These are phyloP conservation scores for Epichloe uncinata DNA, from an alignment of 2,329 filamentous ascomycete species.

Conservation along the genomic window DNA sequence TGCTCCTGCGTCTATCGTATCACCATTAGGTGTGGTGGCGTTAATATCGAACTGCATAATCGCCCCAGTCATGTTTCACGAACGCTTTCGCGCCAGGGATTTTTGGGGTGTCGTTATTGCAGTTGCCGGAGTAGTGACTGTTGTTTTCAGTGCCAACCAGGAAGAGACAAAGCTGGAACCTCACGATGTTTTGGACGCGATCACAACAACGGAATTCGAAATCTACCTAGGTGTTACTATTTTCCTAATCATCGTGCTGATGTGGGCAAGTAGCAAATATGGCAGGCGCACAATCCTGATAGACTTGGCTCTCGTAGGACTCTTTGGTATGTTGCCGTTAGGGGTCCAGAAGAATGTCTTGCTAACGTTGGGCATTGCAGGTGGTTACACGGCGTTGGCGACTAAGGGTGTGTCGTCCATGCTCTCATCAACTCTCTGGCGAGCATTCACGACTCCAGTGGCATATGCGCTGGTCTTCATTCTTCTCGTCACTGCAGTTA, in stretches of 20 bases:
- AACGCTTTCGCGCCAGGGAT: conserved; percentile 73
- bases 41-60: conserved; percentile 95
- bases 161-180: conserved; percentile 86
- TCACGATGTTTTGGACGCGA: conserved; percentile 78
- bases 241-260: conserved; percentile 58
- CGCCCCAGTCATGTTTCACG: conserved; percentile 85
- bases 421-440: conserved; percentile 79
- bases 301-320: conserved; percentile 80
- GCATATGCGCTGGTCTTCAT: conserved; percentile 73
- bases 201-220: conserved; percentile 79
- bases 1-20: conserved; percentile 93
- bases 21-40: conserved; percentile 90
- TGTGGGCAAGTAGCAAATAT: conserved; percentile 72
- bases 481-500: conserved; percentile 70
- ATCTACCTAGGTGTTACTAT: conserved; percentile 73
- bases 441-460: conserved; percentile 80
- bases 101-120: conserved; percentile 81
- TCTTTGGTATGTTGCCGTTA: conserved; percentile 57
- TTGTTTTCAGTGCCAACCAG: conserved; percentile 81
- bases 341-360: background rate
- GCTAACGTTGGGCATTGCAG: conserved; percentile 26
- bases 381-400: conserved; percentile 89
- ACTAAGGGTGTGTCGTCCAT: conserved; percentile 96
- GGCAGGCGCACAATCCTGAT: conserved; percentile 81
- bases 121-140: conserved; percentile 75